Percentiles rank a stretch among this genome's conserved stretches.
Conservation (phyloP, 2,329 filamentous ascomycete genomes). For the Colletotrichum sansevieriae region DNA sequence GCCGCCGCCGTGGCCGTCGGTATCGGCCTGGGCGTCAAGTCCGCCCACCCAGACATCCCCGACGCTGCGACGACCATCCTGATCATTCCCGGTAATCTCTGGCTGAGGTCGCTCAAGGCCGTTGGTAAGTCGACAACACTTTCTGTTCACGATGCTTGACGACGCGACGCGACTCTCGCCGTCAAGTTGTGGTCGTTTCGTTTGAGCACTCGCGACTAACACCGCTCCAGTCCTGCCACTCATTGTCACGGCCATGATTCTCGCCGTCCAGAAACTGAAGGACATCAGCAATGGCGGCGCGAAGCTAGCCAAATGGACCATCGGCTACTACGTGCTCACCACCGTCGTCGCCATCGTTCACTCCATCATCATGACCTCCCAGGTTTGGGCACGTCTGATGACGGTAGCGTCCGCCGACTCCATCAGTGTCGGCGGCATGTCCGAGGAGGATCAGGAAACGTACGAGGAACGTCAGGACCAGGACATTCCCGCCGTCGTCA, state of each 20-base stretch:
- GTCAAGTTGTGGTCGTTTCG: not conserved
- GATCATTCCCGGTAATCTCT: slow-evolving; percentile 63
- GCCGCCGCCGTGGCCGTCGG: slow-evolving; percentile 62
- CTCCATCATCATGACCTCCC: slow-evolving; percentile 59
- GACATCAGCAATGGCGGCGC: slow-evolving; percentile 59
- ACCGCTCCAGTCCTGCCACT: slow-evolving; percentile 60
- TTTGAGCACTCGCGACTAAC: slow-evolving; percentile 12
- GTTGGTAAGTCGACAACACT: slow-evolving; percentile 54
- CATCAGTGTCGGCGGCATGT: slow-evolving; percentile 47
- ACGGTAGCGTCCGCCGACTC: slow-evolving; percentile 49
- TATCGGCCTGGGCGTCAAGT: slow-evolving; percentile 61
- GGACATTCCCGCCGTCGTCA: slow-evolving; percentile 57
- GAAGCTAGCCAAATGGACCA: slow-evolving; percentile 61
- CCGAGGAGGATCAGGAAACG: slow-evolving; percentile 48
- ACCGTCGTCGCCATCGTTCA: slow-evolving; percentile 63
- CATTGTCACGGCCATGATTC: slow-evolving; percentile 65
- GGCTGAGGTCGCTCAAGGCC: slow-evolving; percentile 63
- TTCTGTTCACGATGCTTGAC: not conserved
- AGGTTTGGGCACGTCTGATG: slow-evolving; percentile 64
- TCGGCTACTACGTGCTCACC: slow-evolving; percentile 63
- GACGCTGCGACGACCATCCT: slow-evolving; percentile 56
- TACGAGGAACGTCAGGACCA: slow-evolving; percentile 51
- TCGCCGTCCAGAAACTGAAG: slow-evolving; percentile 62
- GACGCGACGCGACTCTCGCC: not conserved
- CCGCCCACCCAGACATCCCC: slow-evolving; percentile 57